Evolutionary conservation across 1,284 basidiomycete species (phyloP), one percentile per base, ranked within the genome.

Genomic region (Gymnopus androsaceus): DNA sequence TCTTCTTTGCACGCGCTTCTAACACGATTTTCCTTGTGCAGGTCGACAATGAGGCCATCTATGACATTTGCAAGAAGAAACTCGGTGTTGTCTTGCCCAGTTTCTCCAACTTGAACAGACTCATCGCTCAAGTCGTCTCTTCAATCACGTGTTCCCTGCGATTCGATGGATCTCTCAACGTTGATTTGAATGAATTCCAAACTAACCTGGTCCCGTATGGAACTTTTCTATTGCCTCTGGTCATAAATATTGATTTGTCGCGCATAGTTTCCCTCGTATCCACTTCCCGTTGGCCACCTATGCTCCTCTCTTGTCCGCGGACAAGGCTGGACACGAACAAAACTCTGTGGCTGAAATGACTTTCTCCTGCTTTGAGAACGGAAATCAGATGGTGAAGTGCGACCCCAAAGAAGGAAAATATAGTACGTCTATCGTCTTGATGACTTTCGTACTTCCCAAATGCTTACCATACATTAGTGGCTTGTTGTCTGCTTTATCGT

Each of bases 311-410:
- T 83, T 98, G 68, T 96, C 94, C 30, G 84, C 85, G 8, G 88
- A 89, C 59, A 91, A 88, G 75, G 91, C 95, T 25, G 85, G 85
- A 67, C 96, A 99, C 73, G 96, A 99, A 75, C 92, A 95, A 77
- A 98, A 99, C 82, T 94, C 93, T 27, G 95, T 98, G 33, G 86
- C 92, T 45, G 96, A 99, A 72, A 98, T 99, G 94, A 99, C 96
- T 62, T 95, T 93, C 80, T 89, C 95, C 56, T 97, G 94, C 80
- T 99, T 99, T 77, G 96, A 99, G 81, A 83, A 85, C 63, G 95
- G 94, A 64, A 97, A 96, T 79, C 96, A 98, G 78, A 96, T 99
- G 95, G 96, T 94, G 66, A 96, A 96, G 81, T 96, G 94, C 70
- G 94, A 97, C 69, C 94, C 94, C 63, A 88, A 88, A 68, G 91